Percentiles rank a stretch among this genome's conserved stretches.
These are phyloP conservation scores for Dentipellis sp. DNA, from an alignment of 768 basidiomycete species.

Conservation along the genomic window DNA sequence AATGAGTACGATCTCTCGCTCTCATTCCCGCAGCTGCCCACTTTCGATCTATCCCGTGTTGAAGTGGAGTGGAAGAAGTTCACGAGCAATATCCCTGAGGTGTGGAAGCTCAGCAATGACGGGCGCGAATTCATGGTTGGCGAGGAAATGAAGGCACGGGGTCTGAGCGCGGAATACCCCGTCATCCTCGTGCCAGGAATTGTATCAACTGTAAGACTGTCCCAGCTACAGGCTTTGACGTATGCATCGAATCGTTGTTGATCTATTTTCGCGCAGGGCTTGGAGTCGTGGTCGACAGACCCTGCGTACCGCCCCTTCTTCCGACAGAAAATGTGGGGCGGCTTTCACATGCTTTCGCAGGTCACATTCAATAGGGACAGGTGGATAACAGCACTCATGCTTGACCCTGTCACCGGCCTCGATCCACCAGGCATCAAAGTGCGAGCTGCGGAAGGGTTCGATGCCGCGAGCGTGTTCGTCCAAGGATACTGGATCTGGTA, in stretches of 20 bases:
- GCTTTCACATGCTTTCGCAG: constrained; percentile 77
- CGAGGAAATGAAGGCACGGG: constrained; percentile 53
- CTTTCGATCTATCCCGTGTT: constrained; percentile 56
- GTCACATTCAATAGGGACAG: constrained; percentile 75
- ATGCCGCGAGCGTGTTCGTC: constrained; percentile 79
- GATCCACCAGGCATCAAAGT: constrained; percentile 83
- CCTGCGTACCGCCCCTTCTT: constrained; percentile 85
- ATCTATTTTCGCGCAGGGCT: constrained; percentile 34
- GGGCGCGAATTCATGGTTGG: constrained; percentile 77
- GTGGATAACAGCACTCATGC: constrained; percentile 86
- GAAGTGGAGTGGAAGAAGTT: constrained; percentile 67
- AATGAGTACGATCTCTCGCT: constrained; percentile 64
- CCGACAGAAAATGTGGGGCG: constrained; percentile 79
- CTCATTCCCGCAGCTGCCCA: constrained; percentile 54
- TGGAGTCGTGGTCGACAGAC: constrained; percentile 92
- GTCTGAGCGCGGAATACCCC: constrained; percentile 63
- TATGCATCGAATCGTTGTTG: background rate
- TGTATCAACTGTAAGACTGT: constrained; percentile 62
- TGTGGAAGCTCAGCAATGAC: constrained; percentile 76
- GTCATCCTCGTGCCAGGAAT: constrained; percentile 86
- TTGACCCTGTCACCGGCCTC: constrained; percentile 86
- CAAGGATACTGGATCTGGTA: constrained; percentile 95
- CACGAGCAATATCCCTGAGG: constrained; percentile 61
- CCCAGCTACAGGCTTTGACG: background rate
- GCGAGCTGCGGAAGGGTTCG: constrained; percentile 86